phyloP scores from a whole-genome alignment of 1,139 yeast species.

The Yamadazyma siamensis region DNA sequence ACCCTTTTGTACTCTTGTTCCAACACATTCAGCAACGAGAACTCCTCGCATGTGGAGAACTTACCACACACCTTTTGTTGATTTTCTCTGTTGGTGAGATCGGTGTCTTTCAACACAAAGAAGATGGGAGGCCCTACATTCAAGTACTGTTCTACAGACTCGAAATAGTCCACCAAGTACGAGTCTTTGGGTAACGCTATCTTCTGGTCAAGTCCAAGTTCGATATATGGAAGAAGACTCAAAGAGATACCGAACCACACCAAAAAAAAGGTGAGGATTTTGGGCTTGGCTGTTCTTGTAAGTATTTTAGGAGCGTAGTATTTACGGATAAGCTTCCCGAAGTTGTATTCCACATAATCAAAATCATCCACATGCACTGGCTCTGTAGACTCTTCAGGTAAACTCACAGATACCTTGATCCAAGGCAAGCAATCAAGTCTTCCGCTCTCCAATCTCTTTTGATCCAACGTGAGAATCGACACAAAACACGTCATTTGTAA shows the following conservation, averaged over 20 bases:
- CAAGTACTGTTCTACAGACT: constrained; percentile 68
- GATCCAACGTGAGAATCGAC: constrained; percentile 68
- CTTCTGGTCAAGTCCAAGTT: constrained; percentile 85
- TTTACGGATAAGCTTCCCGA: constrained; percentile 22
- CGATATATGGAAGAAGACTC: constrained; percentile 61
- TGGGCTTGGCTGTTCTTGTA: constrained; percentile 41
- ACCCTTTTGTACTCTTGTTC: constrained; percentile 81
- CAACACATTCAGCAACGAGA: constrained; percentile 75
- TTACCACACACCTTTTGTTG: constrained; percentile 85
- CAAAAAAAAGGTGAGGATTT: constrained; percentile 52
- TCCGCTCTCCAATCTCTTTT: constrained; percentile 53
- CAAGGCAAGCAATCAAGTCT: constrained; percentile 62
- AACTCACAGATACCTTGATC: constrained; percentile 20
- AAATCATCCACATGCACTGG: constrained; percentile 12
- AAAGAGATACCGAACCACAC: constrained; percentile 67
- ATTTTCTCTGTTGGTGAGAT: constrained; percentile 53
- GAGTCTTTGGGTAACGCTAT: constrained; percentile 83
- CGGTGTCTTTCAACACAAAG: constrained; percentile 66
- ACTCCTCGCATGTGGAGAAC: constrained; percentile 77
- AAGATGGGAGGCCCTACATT: constrained; percentile 92
- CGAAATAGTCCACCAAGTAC: constrained; percentile 73
- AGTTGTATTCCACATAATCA: constrained; percentile 15
- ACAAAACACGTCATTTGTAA: constrained; percentile 82
- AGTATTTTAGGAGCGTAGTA: constrained; percentile 54
- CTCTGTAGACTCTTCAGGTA: constrained; percentile 8